These are phyloP conservation scores for Malania oleifera DNA, from an alignment of 164 flowering plant genomes.

Conservation along the genomic window DNA sequence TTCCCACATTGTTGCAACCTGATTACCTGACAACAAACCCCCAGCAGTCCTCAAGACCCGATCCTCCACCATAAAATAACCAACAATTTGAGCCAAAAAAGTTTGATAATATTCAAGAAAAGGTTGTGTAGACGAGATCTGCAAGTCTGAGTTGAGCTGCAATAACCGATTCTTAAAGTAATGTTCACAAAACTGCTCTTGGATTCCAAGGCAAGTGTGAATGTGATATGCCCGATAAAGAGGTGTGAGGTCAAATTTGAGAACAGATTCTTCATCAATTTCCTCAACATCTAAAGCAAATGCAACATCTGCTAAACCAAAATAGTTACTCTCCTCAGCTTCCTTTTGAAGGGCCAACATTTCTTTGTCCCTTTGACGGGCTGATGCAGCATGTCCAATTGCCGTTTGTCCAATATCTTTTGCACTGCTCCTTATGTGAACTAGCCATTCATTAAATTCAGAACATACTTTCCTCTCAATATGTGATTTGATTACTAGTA, in stretches of 20 bases:
- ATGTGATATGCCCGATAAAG: slow-evolving; percentile 84
- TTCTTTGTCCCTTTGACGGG: slow-evolving; percentile 81
- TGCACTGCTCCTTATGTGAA: slow-evolving; percentile 67
- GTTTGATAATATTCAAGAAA: slow-evolving; percentile 80
- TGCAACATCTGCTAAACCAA: slow-evolving; percentile 53
- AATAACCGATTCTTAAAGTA: slow-evolving; percentile 69
- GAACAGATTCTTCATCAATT: slow-evolving; percentile 55
- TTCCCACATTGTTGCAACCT: slow-evolving; percentile 84
- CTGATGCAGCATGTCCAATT: slow-evolving; percentile 69
- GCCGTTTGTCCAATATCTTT: slow-evolving; percentile 85
- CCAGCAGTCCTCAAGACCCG: slow-evolving; percentile 77
- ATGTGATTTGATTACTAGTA: slow-evolving; percentile 62
- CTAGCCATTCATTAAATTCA: slow-evolving; percentile 89
- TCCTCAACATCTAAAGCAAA: slow-evolving; percentile 75
- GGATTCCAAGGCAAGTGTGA: slow-evolving; percentile 67
- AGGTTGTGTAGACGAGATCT: slow-evolving; percentile 62
- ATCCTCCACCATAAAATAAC: slow-evolving; percentile 88
- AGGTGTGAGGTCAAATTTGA: slow-evolving; percentile 80
- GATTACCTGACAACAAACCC: slow-evolving; percentile 49
- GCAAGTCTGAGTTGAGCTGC: slow-evolving; percentile 80
- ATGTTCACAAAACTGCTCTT: slow-evolving; percentile 73
- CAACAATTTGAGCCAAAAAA: slow-evolving; percentile 74
- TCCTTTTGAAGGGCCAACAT: slow-evolving; percentile 69
- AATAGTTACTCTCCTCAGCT: slow-evolving; percentile 69
- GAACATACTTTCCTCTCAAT: slow-evolving; percentile 65